Base-by-base conservation (phyloP, 1,284 basidiomycete species). In the Sphagnurus paluster region DNA sequence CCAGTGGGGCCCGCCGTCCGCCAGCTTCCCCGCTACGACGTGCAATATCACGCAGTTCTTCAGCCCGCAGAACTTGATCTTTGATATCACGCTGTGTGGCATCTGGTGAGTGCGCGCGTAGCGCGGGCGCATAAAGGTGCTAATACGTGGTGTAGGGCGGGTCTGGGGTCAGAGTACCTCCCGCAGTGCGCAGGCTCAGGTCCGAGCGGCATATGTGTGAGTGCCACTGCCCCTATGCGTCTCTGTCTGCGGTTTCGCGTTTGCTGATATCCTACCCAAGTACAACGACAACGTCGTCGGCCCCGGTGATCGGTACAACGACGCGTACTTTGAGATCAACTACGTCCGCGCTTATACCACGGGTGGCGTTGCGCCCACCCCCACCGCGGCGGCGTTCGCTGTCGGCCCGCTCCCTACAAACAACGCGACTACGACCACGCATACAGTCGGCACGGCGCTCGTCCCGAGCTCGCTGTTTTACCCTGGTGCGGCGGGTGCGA, bases 1-100 rank as follows among this genome's bases (percentile, higher is more conserved):
- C 2, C 60, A 72, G 8, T 81, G 84, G 69, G 84, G 83, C 5
- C 65, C 71, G 2, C 84, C 85, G 0, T 74, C 77, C 1, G 84
- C 83, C 0, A 69, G 70, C 26, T 87, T 77, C 59, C 66, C 72
- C 0, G 58, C 74, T n/a, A 61, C 68, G 0, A 65, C 70, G 0
- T 80, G 79, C 61, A 64, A 74, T 52, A 73, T 79, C 38, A 59
- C 63, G 20, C 49, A 74, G 16, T 80, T 70, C 63, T 86, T 86
- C 59, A 64, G 65, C 0, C 62, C 73, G 9, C 79, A 84, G 61
- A 69, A 73, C 28, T 56, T 80, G n/a, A 66, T 77, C 3, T 59
- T 80, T 24, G 68, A 75, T 51, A 77, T 73, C 42, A 73, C 74
- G 2, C 58, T 71, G 11, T 71, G 69, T 33, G 65, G 78, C 10